Percentiles rank a stretch among this genome's conserved stretches.
Conservation (phyloP, 495 filamentous ascomycete genomes). For the Annulohypoxylon maeteangense region DNA sequence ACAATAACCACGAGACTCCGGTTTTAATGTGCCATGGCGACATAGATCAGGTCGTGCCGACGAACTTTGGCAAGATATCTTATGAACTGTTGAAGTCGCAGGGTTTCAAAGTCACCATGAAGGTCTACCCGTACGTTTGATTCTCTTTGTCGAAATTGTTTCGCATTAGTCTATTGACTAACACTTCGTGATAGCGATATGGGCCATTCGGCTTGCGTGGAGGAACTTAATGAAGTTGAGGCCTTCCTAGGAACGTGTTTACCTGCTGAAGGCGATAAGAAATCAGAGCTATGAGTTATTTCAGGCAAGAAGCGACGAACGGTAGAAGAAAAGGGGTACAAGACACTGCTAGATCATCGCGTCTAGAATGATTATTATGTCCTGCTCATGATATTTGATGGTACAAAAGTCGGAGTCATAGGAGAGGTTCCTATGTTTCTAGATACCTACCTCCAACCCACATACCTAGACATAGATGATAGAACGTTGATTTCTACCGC, state of each 20-base stretch:
- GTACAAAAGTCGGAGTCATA: conserved; percentile 13
- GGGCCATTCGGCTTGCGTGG: conserved; percentile 76
- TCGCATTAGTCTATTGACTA: conserved; percentile 4
- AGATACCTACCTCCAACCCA: not conserved
- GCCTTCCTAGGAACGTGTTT: conserved; percentile 73
- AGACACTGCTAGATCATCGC: not conserved
- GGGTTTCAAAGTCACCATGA: conserved; percentile 78
- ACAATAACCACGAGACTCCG: conserved; percentile 79
- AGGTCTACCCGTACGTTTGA: conserved; percentile 73
- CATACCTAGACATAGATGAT: not conserved
- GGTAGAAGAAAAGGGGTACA: not conserved
- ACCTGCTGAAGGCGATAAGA: conserved; percentile 61
- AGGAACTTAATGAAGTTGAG: conserved; percentile 88
- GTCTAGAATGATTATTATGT: not conserved
- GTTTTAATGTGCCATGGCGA: conserved; percentile 91
- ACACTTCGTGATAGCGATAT: conserved; percentile 63
- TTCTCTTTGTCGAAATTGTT: not conserved
- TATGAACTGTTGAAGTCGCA: conserved; percentile 68
- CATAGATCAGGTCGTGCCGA: conserved; percentile 74
- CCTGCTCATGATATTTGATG: not conserved
- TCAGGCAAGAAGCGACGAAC: not conserved
- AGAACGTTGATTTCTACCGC: not conserved
- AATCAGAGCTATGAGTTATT: conserved; percentile 52
- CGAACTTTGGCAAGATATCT: conserved; percentile 73
- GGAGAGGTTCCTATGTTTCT: not conserved